Evolutionary conservation across 2,329 filamentous ascomycete species (phyloP).

Genomic region (Corniculantispora saksenae): DNA sequence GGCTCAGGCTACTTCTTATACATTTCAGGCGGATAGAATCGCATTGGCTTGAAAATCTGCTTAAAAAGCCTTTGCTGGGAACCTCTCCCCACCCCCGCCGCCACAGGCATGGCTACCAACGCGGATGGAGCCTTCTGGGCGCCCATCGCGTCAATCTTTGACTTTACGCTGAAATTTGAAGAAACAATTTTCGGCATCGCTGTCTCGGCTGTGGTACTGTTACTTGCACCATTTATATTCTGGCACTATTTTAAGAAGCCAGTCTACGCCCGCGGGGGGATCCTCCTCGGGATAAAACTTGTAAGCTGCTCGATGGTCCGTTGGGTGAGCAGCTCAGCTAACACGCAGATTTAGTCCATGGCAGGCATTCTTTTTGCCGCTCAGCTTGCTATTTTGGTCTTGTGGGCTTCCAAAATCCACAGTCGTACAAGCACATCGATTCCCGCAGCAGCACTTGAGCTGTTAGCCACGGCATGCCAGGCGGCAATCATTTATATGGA

Average conservation of each 20-base stretch:
- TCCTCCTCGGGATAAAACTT: neutral
- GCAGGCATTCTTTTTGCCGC: neutral
- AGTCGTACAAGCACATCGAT: neutral
- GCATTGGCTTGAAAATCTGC: too few species aligned
- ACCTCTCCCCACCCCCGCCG: neutral
- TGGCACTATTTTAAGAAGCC: neutral
- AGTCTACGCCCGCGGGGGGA: neutral
- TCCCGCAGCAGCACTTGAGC: neutral
- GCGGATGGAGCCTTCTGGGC: neutral
- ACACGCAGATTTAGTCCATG: neutral
- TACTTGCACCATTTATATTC: neutral
- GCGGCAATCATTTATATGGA: neutral
- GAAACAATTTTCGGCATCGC: neutral
- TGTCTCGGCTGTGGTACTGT: neutral
- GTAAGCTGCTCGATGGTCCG: neutral
- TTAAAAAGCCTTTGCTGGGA: neutral
- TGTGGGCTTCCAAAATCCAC: neutral
- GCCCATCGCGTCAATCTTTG: neutral
- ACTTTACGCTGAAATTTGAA: conserved; percentile 1
- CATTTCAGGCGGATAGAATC: neutral
- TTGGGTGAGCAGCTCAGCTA: neutral
- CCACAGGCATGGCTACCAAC: neutral
- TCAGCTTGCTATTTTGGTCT: neutral
- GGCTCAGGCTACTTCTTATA: neutral
- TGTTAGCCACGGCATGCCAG: neutral